phyloP scores from a whole-genome alignment of 805 yeast genomes.

The Zygotorulaspora florentina region DNA sequence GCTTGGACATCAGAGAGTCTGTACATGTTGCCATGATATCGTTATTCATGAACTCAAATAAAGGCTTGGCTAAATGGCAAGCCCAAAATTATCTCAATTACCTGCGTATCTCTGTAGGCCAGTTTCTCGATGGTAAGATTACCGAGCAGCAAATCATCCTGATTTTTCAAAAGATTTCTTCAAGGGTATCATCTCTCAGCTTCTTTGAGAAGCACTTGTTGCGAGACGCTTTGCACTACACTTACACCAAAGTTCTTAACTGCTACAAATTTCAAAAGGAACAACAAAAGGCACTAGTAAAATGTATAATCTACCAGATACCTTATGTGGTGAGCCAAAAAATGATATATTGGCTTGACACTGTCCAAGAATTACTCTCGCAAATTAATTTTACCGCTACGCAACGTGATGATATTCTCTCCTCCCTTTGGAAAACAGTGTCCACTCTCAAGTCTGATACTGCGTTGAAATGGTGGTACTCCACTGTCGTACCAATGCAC shows the following conservation, averaged over 20 bases:
- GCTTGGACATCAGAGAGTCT: slow-evolving; percentile 22
- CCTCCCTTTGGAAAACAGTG: slow-evolving; percentile 23
- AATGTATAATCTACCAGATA: slow-evolving; percentile 25
- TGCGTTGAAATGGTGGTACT: slow-evolving; percentile 33
- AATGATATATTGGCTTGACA: slow-evolving; percentile 26
- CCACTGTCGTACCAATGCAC: slow-evolving; percentile 7
- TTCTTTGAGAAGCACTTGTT: slow-evolving; percentile 16
- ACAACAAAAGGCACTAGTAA: slow-evolving; percentile 14
- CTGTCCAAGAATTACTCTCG: slow-evolving; percentile 18
- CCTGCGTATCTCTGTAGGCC: slow-evolving; percentile 14
- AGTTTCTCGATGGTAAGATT: slow-evolving; percentile 13
- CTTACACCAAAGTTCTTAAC: slow-evolving; percentile 20
- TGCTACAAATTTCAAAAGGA: slow-evolving; percentile 5
- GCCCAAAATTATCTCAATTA: slow-evolving; percentile 14
- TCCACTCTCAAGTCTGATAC: slow-evolving; percentile 16
- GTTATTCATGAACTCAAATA: slow-evolving; percentile 10
- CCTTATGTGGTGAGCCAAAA: slow-evolving; percentile 14
- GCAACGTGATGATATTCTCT: slow-evolving; percentile 11
- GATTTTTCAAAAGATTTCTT: slow-evolving; percentile 18
- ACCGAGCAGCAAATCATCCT: slow-evolving; percentile 21
- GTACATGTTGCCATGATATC: slow-evolving; percentile 23
- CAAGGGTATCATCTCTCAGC: slow-evolving; percentile 11
- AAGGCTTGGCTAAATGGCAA: slow-evolving; percentile 18
- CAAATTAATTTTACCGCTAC: slow-evolving; percentile 5
- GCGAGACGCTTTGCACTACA: slow-evolving; percentile 19